Evolutionary conservation across 2,329 filamentous ascomycete species (phyloP), one percentile per base, ranked within the genome.

Genomic region (Teratosphaeria nubilosa): DNA sequence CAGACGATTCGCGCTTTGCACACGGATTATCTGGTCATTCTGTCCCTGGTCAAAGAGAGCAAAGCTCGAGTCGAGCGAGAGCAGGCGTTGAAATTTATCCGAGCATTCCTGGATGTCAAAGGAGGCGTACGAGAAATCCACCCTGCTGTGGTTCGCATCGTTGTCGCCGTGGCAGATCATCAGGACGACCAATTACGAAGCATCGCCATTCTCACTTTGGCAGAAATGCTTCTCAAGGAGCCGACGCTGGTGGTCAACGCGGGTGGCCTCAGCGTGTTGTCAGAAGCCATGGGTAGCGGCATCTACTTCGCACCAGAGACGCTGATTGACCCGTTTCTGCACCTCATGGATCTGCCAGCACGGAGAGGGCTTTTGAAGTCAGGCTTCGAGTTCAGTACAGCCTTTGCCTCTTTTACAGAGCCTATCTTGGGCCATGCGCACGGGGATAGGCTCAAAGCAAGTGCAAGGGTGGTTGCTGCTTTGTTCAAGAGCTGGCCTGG

Each of bases 61-160:
- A 97, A 96, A 73, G 90, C 92, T n/a, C 91, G 92, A 65, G 89
- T 99, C 20, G 94, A 99, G 76, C 84, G 95, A 56, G 94, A 99
- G 73, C 94, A 99, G 74, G 94, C 94, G 13, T 78, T 99, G 67
- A 99, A 99, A 72, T 96, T 99, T 71, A 86, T 97, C 27, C 85
- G 94, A 59, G 90, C 91, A 10, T 99, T 99, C 68, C 78, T 99
- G 2, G 94, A 99, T 70, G 90, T 97, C 63, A 96, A 96, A 70
- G 90, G 91, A 62, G 94, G 94, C 11, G 86, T 95, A 9, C 82
- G 84, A 62, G 92, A 99, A 71, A 82, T 99, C 37, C 95, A 94
- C 1, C 83, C 88, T 59, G 86, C 90, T 0, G 85, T 99, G 22
- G 88, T 95, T 7, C 85, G 94, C 57, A 94, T 92, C 6, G 86